phyloP scores from a whole-genome alignment of 2,329 filamentous ascomycete genomes.

The Pseudocercospora eumusae region DNA sequence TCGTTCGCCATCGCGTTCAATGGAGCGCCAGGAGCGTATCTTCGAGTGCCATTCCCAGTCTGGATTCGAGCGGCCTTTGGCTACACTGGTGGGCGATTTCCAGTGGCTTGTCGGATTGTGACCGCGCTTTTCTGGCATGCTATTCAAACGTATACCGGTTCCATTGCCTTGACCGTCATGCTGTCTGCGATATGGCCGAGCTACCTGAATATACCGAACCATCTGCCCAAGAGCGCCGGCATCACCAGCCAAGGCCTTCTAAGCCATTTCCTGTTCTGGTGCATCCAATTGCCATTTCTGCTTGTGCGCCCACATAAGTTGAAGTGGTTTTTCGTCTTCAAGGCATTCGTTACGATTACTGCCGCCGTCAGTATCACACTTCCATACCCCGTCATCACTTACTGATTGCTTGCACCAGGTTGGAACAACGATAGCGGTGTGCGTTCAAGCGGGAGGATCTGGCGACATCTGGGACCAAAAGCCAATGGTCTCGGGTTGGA shows the following conservation, averaged over 20 bases:
- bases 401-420: neutral
- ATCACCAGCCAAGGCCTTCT: constrained; percentile 60
- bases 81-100: constrained; percentile 59
- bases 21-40: constrained; percentile 52
- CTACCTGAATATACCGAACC: constrained; percentile 56
- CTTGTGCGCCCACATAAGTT: constrained; percentile 55
- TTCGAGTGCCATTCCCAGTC: constrained; percentile 59
- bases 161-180: constrained; percentile 55
- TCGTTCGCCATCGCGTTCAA: constrained; percentile 34
- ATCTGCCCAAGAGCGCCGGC: constrained; percentile 53
- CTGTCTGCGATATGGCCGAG: constrained; percentile 61
- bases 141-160: constrained; percentile 66
- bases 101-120: constrained; percentile 56
- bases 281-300: constrained; percentile 56
- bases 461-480: constrained; percentile 37
- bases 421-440: constrained; percentile 47
- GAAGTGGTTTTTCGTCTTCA: constrained; percentile 43
- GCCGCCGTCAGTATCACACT: constrained; percentile 46
- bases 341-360: constrained; percentile 50
- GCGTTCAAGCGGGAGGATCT: constrained; percentile 34
- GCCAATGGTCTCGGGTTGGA: constrained; percentile 31
- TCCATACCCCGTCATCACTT: neutral
- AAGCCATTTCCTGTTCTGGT: constrained; percentile 60
- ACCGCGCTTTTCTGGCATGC: constrained; percentile 65
- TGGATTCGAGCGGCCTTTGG: constrained; percentile 59